Base-by-base conservation (phyloP, 139 green algal genomes). In the Spirogloea muscicola region DNA sequence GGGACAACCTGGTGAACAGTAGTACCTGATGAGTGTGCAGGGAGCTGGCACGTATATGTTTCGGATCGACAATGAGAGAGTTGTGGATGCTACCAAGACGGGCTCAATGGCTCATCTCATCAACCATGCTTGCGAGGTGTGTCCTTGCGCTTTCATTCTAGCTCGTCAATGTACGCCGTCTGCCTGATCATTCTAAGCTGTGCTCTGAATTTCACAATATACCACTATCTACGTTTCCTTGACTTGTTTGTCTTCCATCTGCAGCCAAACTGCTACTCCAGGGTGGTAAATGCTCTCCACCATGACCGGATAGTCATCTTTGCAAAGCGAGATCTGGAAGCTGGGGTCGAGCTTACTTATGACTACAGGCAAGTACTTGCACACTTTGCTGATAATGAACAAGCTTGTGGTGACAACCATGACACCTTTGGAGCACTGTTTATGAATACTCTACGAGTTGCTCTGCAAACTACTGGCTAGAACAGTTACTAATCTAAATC, bases 11-110 rank as follows among this genome's bases (percentile, higher is more conserved):
- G n/a, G n/a, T n/a, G n/a, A n/a, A n/a, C n/a, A n/a, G n/a, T n/a
- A n/a, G n/a, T n/a, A n/a, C n/a, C n/a, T n/a, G n/a, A n/a, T n/a
- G n/a, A 16, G 25, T 25, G 18, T 49, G 39, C 65, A 96, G 49
- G 92, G 92, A 1, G 87, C 86, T 29, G 92, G 90, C 49, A 95
- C 90, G 7, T 95, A 95, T 63, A 88, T 97, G 34, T 96, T 97
- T 77, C 79, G 49, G 33, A 87, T 90, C 6, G 82, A 89, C 29
- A 58, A 74, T 16, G 38, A 85, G 4, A 34, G 52, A 3, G 79
- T 86, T 13, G 69, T 86, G 4, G 79, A 86, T 34, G 81, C 81
- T 2, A 86, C 68, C n/a, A 41, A 41, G 18, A 51, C 83, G 34
- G 92, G 89, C 72, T 92, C 89, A 72, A 82, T 93, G 59, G 89